Evolutionary conservation across 257 asterid genomes (phyloP).

Genomic region (Solanum acaule): DNA sequence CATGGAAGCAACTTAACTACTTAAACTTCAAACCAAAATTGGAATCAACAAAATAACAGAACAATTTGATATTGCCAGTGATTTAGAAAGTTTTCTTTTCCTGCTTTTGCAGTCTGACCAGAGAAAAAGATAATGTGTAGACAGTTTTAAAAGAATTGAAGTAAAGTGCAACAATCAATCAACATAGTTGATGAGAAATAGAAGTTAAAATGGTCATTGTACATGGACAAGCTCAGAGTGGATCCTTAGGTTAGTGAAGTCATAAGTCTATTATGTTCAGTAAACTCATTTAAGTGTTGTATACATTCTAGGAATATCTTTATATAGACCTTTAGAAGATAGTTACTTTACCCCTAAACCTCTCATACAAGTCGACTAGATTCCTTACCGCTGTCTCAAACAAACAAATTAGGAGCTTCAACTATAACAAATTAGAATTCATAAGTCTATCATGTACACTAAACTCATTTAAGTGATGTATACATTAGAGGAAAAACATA

Average conservation of each 20-base stretch:
- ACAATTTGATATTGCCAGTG: neutral
- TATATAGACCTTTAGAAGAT: neutral
- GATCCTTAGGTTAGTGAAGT: neutral
- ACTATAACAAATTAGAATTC: neutral
- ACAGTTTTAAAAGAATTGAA: neutral
- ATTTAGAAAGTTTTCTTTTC: neutral
- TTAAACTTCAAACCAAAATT: neutral
- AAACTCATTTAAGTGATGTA: neutral
- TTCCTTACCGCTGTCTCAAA: neutral
- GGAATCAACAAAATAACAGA: neutral
- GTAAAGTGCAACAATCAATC: neutral
- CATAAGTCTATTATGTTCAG: neutral
- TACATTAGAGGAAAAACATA: neutral
- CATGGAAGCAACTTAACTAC: neutral
- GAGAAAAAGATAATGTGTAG: neutral
- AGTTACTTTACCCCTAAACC: neutral
- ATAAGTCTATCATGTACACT: neutral
- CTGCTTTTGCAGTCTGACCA: neutral
- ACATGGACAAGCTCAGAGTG: neutral
- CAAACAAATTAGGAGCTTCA: neutral
- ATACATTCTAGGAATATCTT: neutral
- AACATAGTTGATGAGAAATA: neutral
- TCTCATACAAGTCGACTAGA: neutral
- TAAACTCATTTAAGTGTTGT: neutral
- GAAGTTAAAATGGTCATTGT: neutral